Conservation (phyloP, 169 alveolate genomes). For the Plasmodium yoelii region DNA sequence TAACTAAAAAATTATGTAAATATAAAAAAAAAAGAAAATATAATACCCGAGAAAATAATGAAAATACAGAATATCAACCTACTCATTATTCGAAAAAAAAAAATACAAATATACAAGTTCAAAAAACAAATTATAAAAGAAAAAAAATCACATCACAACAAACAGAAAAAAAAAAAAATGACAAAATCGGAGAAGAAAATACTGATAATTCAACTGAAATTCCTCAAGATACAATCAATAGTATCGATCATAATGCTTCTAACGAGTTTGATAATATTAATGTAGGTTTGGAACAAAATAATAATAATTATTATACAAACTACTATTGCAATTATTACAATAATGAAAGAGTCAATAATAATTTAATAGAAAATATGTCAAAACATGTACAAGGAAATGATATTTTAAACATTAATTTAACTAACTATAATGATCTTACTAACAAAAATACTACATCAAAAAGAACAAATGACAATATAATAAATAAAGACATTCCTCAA, state of each 20-base stretch:
- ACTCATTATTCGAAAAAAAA: background rate
- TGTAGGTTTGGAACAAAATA: too few species aligned
- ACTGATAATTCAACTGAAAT: too few species aligned
- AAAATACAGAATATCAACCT: background rate
- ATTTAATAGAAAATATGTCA: too few species aligned
- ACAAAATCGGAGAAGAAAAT: conserved; percentile 5
- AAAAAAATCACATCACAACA: background rate
- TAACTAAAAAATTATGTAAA: conserved; percentile 67
- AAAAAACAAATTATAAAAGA: conserved; percentile 5
- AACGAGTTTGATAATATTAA: too few species aligned
- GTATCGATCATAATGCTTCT: too few species aligned
- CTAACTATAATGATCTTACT: background rate
- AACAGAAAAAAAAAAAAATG: conserved; percentile 14
- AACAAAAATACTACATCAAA: background rate
- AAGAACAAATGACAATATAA: background rate
- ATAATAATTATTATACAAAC: too few species aligned
- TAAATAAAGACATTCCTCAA: too few species aligned
- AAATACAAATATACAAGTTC: background rate
- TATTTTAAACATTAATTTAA: too few species aligned
- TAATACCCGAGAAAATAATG: conserved; percentile 21
- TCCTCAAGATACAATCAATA: too few species aligned
- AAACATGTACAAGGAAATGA: too few species aligned
- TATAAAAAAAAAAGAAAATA: conserved; percentile 72
- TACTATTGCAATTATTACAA: too few species aligned
- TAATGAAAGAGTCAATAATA: too few species aligned